Percentiles rank a stretch among this genome's conserved stretches.
These are phyloP conservation scores for Phytophthora capsici DNA, from an alignment of 352 stramenopile species.

Conservation along the genomic window DNA sequence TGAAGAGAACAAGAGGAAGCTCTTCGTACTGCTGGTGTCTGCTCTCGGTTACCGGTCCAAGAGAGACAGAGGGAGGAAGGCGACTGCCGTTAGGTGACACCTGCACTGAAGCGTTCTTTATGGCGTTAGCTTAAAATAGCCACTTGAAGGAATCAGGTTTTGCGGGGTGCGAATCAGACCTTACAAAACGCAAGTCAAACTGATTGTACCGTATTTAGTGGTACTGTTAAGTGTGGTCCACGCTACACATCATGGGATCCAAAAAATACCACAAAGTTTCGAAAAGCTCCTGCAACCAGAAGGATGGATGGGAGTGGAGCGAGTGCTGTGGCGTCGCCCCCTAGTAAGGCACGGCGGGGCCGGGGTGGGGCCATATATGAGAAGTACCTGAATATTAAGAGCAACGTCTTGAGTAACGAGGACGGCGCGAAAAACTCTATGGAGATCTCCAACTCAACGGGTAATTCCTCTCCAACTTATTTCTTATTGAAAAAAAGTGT, in stretches of 20 bases:
- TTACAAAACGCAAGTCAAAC: constrained; percentile 26
- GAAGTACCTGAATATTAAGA: constrained; percentile 62
- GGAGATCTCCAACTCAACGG: constrained; percentile 67
- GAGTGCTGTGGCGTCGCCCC: constrained; percentile 12
- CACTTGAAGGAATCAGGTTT: constrained; percentile 35
- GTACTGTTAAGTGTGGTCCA: constrained; percentile 17
- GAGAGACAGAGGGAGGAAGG: constrained; percentile 18
- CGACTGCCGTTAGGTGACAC: constrained; percentile 13
- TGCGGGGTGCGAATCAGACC: constrained; percentile 24
- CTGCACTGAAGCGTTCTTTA: constrained; percentile 11
- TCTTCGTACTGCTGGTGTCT: constrained; percentile 13
- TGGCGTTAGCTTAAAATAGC: constrained; percentile 27
- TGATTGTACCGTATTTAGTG: neutral
- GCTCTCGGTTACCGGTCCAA: constrained; percentile 10
- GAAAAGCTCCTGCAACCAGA: constrained; percentile 9
- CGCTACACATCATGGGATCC: constrained; percentile 7
- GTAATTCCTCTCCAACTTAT: constrained; percentile 19
- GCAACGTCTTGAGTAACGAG: constrained; percentile 21
- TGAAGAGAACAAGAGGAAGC: constrained; percentile 6
- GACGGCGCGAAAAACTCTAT: constrained; percentile 15
- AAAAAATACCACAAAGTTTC: constrained; percentile 1
- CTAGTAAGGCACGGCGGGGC: constrained; percentile 32
- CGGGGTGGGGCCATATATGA: constrained; percentile 43
- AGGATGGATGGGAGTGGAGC: constrained; percentile 38
- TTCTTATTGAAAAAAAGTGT: neutral